Evolutionary conservation across 2,329 filamentous ascomycete species (phyloP), one percentile per base, ranked within the genome.

Genomic region (Botrytis fabae): DNA sequence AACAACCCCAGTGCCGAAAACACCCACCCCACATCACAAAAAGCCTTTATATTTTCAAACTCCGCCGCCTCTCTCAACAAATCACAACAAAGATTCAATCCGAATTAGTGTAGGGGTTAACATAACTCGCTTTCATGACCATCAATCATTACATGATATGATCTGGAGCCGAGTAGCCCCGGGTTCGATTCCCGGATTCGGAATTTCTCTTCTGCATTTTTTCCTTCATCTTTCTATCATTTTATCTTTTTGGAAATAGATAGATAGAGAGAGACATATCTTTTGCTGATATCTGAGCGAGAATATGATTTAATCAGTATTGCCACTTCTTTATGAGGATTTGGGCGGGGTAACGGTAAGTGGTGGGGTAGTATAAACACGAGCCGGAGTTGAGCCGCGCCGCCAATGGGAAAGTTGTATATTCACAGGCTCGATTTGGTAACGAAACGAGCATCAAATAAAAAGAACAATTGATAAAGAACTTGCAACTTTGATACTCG

Each of bases 151-250:
- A 6, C 5, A 35, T 35, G 35, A 35, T 35, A 7, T 35, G 35
- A 7, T 35, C 35, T 35, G 38, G 48, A 44, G 28, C 66, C 51
- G 51, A 61, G 40, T 42, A 69, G 59, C 44, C 59, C 59, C 57
- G 44, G 69, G 69, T 71, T 71, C 69, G 69, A 71, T 71, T 71
- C 69, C 69, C 69, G 69, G 69, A 71, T 71, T 71, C 69, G 69
- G 69, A 70, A 70, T 4, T 4, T 1, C 8, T 14, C 0, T 61
- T 69, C 62, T 62, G 22, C 8, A 25, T 25, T 35, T 64, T 63
- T 14, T 16, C 9, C 12, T 4, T 14, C 35, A 35, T 14, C 8
- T 38, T 1, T 38, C 38, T 38, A 38, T 35, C 35, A 35, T 25
- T 2, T 51, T 51, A 2, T 9, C 40, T 42, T 42, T 42, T 42